These are phyloP conservation scores for Trichoderma asperellum DNA, from an alignment of 2,329 filamentous ascomycete species.

Conservation along the genomic window DNA sequence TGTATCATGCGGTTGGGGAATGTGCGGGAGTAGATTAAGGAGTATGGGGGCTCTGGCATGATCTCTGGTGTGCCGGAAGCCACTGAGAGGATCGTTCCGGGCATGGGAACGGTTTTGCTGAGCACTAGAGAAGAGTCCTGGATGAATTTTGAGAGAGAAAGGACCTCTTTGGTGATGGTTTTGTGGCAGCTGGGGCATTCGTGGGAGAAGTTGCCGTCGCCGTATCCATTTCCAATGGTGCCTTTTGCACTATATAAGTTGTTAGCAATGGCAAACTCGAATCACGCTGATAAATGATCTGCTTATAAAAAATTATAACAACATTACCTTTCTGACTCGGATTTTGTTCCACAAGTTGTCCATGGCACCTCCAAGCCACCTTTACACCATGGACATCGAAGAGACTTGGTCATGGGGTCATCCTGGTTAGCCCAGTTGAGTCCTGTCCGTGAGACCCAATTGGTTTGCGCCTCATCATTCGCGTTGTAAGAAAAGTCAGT, in stretches of 20 bases:
- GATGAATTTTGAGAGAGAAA: constrained; percentile 65
- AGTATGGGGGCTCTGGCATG: constrained; percentile 32
- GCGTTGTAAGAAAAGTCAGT: constrained; percentile 60
- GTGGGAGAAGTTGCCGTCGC: constrained; percentile 57
- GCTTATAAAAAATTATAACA: no score
- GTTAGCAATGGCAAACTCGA: not conserved
- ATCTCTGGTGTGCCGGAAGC: constrained; percentile 54
- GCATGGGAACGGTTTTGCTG: constrained; percentile 54
- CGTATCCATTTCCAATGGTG: constrained; percentile 57
- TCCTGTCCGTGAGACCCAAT: constrained; percentile 55
- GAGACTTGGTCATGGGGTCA: constrained; percentile 51
- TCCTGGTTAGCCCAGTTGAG: constrained; percentile 63
- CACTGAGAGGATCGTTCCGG: constrained; percentile 66
- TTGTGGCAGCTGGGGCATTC: constrained; percentile 56
- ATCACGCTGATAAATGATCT: not conserved
- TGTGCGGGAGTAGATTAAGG: constrained; percentile 41
- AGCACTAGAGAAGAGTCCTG: constrained; percentile 33
- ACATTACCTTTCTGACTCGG: not conserved
- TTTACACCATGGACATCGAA: constrained; percentile 62
- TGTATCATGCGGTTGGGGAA: constrained; percentile 64
- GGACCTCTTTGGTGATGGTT: constrained; percentile 58
- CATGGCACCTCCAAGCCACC: constrained; percentile 54
- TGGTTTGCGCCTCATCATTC: constrained; percentile 46
- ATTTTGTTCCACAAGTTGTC: constrained; percentile 55
- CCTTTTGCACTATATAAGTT: not conserved